Conservation (phyloP, 306 rosid species). For the Lathyrus tuberosus region DNA sequence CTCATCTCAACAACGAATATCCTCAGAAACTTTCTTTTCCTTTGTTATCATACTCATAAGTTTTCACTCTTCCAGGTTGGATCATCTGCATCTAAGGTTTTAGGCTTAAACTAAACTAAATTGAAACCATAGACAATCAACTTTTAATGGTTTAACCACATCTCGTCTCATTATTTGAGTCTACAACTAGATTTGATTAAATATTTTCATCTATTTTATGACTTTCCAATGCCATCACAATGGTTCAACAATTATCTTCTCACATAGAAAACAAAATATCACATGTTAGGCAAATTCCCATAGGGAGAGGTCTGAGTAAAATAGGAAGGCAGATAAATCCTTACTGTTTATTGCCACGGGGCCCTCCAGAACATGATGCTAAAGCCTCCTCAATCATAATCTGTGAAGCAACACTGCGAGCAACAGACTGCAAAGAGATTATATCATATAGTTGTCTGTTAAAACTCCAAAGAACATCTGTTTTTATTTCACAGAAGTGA, state of each 20-base stretch:
- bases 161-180: conserved; percentile 18
- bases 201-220: conserved; percentile 20
- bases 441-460: conserved; percentile 17
- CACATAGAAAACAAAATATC: conserved; percentile 20
- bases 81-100: conserved; percentile 20
- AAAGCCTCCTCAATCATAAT: conserved; percentile 74
- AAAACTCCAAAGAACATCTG: conserved; percentile 22
- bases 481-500: conserved; percentile 21
- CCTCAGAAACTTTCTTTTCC: conserved; percentile 12
- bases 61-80: conserved; percentile 15
- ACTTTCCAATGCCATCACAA: neutral
- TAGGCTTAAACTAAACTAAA: conserved; percentile 15
- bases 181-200: conserved; percentile 17
- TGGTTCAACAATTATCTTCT: conserved; percentile 8
- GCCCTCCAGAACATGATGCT: conserved; percentile 75
- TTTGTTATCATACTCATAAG: neutral
- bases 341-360: conserved; percentile 92
- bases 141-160: conserved; percentile 5
- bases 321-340: conserved; percentile 26
- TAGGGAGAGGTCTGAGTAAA: conserved; percentile 22
- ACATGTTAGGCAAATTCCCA: conserved; percentile 23
- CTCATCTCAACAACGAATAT: conserved; percentile 8
- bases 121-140: conserved; percentile 17
- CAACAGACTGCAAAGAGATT: conserved; percentile 55
- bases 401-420: conserved; percentile 63